phyloP scores from a whole-genome alignment of 2,329 filamentous ascomycete species.

The Lasiodiplodia gonubiensis region DNA sequence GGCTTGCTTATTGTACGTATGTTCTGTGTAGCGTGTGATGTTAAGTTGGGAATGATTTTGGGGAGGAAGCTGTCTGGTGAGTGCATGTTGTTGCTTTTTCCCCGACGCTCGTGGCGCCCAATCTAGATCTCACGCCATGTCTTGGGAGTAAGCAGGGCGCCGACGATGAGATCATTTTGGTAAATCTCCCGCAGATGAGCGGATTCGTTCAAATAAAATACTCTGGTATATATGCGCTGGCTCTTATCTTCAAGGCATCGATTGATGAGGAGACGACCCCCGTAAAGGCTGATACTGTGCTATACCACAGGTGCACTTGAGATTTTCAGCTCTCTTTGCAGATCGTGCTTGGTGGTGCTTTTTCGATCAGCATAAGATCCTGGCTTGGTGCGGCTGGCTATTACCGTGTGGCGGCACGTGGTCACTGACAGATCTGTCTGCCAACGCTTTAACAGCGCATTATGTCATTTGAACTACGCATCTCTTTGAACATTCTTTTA shows the following conservation, averaged over 20 bases:
- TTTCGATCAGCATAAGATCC: background rate
- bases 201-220: background rate
- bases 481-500: background rate
- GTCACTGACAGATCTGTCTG: background rate
- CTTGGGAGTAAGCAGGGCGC: background rate
- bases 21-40: background rate
- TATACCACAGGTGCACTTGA: background rate
- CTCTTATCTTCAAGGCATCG: background rate
- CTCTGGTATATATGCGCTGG: background rate
- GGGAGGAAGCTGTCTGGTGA: background rate
- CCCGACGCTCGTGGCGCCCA: background rate
- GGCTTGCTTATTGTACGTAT: background rate
- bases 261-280: background rate
- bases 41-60: background rate
- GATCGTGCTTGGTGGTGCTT: background rate
- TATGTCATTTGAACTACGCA: background rate
- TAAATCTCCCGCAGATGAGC: background rate
- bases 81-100: background rate
- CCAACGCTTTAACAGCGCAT: background rate
- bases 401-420: background rate
- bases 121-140: conserved; percentile 11
- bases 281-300: background rate
- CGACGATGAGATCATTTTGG: background rate
- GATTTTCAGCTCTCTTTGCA: background rate
- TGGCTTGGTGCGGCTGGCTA: background rate